These are phyloP conservation scores for Yarrowia osloensis DNA, from an alignment of 805 yeast species.

Conservation along the genomic window DNA sequence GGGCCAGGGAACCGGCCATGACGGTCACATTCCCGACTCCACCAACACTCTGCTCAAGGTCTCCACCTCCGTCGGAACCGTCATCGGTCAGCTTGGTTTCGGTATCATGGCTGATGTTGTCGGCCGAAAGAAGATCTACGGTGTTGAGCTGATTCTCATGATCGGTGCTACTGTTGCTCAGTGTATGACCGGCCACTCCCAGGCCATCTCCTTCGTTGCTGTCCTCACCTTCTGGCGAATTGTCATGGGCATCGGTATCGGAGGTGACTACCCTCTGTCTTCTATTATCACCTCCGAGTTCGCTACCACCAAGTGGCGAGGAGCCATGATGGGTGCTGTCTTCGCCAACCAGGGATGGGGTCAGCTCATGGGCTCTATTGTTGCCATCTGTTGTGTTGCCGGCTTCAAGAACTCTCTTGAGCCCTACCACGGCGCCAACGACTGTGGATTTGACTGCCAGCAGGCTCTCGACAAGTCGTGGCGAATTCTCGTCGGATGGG, in stretches of 20 bases:
- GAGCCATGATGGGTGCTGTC: constrained; percentile 95
- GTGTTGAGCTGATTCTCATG: constrained; percentile 82
- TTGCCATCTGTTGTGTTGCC: constrained; percentile 72
- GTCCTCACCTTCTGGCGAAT: constrained; percentile 77
- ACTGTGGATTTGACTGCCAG: constrained; percentile 67
- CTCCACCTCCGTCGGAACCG: constrained; percentile 92
- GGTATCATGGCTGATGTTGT: constrained; percentile 78
- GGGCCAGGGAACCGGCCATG: constrained; percentile 48
- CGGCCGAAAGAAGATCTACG: constrained; percentile 88
- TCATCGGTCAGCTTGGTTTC: constrained; percentile 83
- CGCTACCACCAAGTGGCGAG: constrained; percentile 95
- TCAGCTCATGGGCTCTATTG: constrained; percentile 84
- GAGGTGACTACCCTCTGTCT: constrained; percentile 94
- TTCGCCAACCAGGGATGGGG: constrained; percentile 98
- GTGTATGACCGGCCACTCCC: constrained; percentile 69
- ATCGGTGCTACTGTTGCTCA: constrained; percentile 77
- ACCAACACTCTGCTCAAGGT: constrained; percentile 78
- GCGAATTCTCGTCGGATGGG: constrained; percentile 88
- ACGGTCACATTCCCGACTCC: constrained; percentile 61
- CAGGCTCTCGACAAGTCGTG: constrained; percentile 90
- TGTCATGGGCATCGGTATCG: constrained; percentile 92
- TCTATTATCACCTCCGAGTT: constrained; percentile 93
- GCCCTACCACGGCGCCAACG: constrained; percentile 54
- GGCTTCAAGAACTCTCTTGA: constrained; percentile 69
- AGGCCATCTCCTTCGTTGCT: constrained; percentile 73